Evolutionary conservation across 2,329 filamentous ascomycete species (phyloP).

Genomic region (Botrytis squamosa): DNA sequence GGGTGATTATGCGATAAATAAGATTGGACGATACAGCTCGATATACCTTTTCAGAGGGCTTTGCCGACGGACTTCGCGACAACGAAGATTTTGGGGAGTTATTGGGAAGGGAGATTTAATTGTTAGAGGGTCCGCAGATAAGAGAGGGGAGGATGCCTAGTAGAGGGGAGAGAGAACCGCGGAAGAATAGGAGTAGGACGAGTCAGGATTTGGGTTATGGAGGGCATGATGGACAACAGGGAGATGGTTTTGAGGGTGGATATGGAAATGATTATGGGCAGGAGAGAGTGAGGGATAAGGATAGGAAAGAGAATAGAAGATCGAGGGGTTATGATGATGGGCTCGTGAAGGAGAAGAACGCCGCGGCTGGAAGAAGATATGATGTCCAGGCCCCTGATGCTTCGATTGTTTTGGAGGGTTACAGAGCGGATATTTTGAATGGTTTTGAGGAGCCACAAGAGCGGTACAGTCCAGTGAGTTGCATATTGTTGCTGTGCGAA

Average conservation of each 20-base stretch:
- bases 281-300: background rate
- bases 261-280: constrained; percentile 3
- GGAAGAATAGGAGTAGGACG: constrained; percentile 12
- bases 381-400: constrained; percentile 17
- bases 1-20: constrained; percentile 17
- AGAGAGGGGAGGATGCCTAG: constrained; percentile 13
- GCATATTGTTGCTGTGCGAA: background rate
- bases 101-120: background rate
- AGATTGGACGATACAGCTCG: background rate
- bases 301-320: constrained; percentile 5
- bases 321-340: constrained; percentile 14
- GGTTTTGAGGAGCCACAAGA: constrained; percentile 55
- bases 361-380: constrained; percentile 6
- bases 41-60: background rate
- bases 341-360: constrained; percentile 5
- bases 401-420: constrained; percentile 56
- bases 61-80: background rate
- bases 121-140: background rate
- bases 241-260: background rate
- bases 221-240: background rate
- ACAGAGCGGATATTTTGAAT: constrained; percentile 54
- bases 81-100: background rate
- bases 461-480: constrained; percentile 56
- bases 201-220: constrained; percentile 15
- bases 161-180: constrained; percentile 7